Conservation (phyloP, 2,329 filamentous ascomycete species). For the Chaetomiaceae sp. region DNA sequence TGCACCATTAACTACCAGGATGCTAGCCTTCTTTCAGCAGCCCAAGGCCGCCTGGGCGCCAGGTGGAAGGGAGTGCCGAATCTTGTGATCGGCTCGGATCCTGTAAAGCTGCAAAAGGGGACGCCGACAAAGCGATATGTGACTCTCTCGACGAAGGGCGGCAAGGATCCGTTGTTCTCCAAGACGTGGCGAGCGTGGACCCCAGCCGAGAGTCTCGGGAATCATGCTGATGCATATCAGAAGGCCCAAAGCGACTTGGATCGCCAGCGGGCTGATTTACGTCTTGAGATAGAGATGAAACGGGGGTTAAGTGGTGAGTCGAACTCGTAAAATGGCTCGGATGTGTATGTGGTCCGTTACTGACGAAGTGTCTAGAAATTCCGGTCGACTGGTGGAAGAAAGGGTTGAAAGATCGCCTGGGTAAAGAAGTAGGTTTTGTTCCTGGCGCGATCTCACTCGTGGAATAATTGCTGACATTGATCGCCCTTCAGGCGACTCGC, state of each 20-base stretch:
- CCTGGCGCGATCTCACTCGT: not conserved
- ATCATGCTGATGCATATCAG: constrained; percentile 24
- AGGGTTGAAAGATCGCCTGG: constrained; percentile 4
- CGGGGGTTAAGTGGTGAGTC: constrained; percentile 13
- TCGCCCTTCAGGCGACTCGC: constrained; percentile 6
- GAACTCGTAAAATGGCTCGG: too few relatives aligned
- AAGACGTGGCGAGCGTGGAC: constrained; percentile 22
- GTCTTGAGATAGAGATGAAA: constrained; percentile 25
- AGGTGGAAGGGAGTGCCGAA: constrained; percentile 23
- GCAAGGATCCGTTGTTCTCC: constrained; percentile 24
- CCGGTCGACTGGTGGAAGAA: constrained; percentile 25
- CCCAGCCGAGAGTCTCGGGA: constrained; percentile 24
- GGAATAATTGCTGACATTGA: not conserved
- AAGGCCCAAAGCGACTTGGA: constrained; percentile 21
- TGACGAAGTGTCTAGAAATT: constrained; percentile 17
- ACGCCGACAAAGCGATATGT: constrained; percentile 28
- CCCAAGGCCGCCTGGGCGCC: not conserved
- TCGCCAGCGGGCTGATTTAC: constrained; percentile 21
- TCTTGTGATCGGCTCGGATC: constrained; percentile 20
- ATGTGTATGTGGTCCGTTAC: not conserved
- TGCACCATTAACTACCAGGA: constrained; percentile 17
- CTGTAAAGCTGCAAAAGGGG: constrained; percentile 22
- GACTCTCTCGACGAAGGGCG: constrained; percentile 22
- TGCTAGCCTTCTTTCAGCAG: constrained; percentile 10
- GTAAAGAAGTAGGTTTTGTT: constrained; percentile 1